These are phyloP conservation scores for Cladosporium sp. DNA, from an alignment of 2,329 filamentous ascomycete species.

Conservation along the genomic window DNA sequence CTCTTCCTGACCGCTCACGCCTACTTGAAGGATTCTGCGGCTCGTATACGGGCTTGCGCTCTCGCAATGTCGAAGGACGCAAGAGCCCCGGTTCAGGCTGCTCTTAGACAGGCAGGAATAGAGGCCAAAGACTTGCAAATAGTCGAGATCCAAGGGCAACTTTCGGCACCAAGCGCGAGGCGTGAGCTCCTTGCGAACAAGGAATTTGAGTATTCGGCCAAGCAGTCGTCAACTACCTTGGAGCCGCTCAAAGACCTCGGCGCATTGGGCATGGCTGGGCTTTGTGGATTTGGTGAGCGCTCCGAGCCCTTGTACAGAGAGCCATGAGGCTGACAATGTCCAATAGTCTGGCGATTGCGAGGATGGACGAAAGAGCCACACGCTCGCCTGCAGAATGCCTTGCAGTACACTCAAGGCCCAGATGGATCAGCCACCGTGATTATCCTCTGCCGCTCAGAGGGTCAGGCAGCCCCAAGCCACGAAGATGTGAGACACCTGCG, in stretches of 20 bases:
- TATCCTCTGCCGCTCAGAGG: slow-evolving; percentile 20
- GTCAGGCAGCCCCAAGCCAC: slow-evolving; percentile 16
- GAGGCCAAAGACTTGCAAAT: slow-evolving; percentile 17
- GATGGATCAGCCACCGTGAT: slow-evolving; percentile 15
- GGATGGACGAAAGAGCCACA: slow-evolving; percentile 19
- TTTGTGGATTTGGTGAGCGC: slow-evolving; percentile 18
- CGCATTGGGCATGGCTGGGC: slow-evolving; percentile 13
- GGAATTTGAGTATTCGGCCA: background rate
- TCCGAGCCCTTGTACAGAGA: background rate
- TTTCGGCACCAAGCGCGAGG: background rate
- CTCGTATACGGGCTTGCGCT: slow-evolving; percentile 15
- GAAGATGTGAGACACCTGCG: slow-evolving; percentile 19
- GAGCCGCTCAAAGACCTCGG: slow-evolving; percentile 2
- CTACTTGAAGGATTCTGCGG: slow-evolving; percentile 22
- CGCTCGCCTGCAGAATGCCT: slow-evolving; percentile 13
- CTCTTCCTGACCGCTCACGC: slow-evolving; percentile 22
- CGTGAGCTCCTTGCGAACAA: background rate
- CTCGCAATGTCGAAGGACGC: slow-evolving; percentile 1
- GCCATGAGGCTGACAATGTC: background rate
- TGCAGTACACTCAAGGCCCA: slow-evolving; percentile 14
- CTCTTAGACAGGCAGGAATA: slow-evolving; percentile 15
- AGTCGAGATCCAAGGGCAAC: slow-evolving; percentile 13
- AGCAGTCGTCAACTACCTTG: background rate
- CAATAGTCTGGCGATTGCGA: slow-evolving; percentile 21
- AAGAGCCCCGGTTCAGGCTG: slow-evolving; percentile 11